Base-by-base conservation (phyloP, 768 basidiomycete species). In the Hygrocybe coccinea region DNA sequence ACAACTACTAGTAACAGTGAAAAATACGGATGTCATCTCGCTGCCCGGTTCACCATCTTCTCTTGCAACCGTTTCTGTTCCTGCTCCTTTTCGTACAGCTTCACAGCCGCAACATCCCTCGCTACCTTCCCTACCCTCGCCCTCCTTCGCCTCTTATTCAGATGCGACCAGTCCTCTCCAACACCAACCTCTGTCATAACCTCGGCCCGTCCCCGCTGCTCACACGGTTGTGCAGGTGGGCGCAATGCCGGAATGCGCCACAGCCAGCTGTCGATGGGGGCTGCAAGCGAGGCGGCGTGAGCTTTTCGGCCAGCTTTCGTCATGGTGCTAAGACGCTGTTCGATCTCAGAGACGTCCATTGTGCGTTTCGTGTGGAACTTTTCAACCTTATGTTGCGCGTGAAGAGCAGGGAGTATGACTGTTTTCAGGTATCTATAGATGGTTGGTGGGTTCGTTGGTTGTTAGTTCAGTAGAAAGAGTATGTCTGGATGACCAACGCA, bases 391-490 rank as follows among this genome's bases (percentile, higher is more conserved):
- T 72, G 69, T 12, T 67, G 64, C 0, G 69, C 74, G 14, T 67
- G 71, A 21, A 86, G 71, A 11, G 75, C 69, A 1, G 76, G 76
- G 1, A 87, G 71, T 5, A 87, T 70, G 12, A 71, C 65, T 17
- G 61, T 71, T 65, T 85, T 86, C 38, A 87, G 66, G 61, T 81
- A 85, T 24, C 84, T 85, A 54, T 11, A 14, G 25, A n/a, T n/a
- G n/a, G n/a, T n/a, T n/a, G n/a, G n/a, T n/a, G n/a, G 35, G 19
- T 43, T 14, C 29, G 19, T 12, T 17, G n/a, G n/a, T n/a, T n/a
- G n/a, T n/a, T n/a, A n/a, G n/a, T n/a, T n/a, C n/a, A n/a, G n/a
- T n/a, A n/a, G n/a, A n/a, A n/a, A n/a, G n/a, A n/a, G 11, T 19
- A 4, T 49, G n/a, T 5, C 39, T 15, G 8, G 45, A 41, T 35